These are phyloP conservation scores for Pichia sp. DNA, from an alignment of 1,139 yeast species.

Conservation along the genomic window DNA sequence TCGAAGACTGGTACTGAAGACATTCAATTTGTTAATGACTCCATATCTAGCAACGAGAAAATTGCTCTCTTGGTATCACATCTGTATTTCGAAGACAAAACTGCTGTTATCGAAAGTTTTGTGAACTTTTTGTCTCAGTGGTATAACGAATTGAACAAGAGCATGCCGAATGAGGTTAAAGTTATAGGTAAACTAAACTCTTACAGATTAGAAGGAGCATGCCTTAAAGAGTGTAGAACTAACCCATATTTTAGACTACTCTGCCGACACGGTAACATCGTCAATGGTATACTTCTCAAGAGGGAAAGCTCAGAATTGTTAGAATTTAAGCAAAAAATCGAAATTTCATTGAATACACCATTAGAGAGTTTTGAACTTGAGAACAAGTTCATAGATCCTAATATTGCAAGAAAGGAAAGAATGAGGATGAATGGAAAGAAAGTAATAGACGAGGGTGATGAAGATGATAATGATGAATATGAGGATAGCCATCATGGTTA, in stretches of 20 bases:
- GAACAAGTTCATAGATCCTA: slow-evolving; percentile 19
- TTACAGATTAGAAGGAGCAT: slow-evolving; percentile 11
- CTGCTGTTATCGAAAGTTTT: slow-evolving; percentile 18
- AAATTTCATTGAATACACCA: slow-evolving; percentile 22
- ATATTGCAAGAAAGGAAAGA: slow-evolving; percentile 2
- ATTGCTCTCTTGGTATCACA: slow-evolving; percentile 24
- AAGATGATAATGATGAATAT: slow-evolving; percentile 5
- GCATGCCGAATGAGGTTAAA: slow-evolving; percentile 23
- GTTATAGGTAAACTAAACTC: slow-evolving; percentile 5
- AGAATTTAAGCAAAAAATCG: slow-evolving; percentile 16
- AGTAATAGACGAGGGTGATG: slow-evolving; percentile 4
- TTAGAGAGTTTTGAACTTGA: slow-evolving; percentile 24
- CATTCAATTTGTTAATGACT: slow-evolving; percentile 17
- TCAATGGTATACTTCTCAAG: slow-evolving; percentile 14
- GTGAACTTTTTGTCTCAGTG: slow-evolving; percentile 16
- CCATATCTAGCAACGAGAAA: slow-evolving; percentile 23
- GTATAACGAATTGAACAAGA: slow-evolving; percentile 20
- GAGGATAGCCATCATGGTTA: slow-evolving; percentile 10
- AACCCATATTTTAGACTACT: slow-evolving; percentile 33
- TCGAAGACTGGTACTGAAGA: slow-evolving; percentile 14
- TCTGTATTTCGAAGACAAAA: slow-evolving; percentile 25
- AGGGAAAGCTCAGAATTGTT: slow-evolving; percentile 14
- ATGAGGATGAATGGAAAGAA: slow-evolving; percentile 2
- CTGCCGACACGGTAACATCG: slow-evolving; percentile 31
- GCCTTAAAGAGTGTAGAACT: slow-evolving; percentile 10